These are phyloP conservation scores for Lodderomyces orthopsilosis DNA, from an alignment of 1,139 yeast species.

Conservation along the genomic window DNA sequence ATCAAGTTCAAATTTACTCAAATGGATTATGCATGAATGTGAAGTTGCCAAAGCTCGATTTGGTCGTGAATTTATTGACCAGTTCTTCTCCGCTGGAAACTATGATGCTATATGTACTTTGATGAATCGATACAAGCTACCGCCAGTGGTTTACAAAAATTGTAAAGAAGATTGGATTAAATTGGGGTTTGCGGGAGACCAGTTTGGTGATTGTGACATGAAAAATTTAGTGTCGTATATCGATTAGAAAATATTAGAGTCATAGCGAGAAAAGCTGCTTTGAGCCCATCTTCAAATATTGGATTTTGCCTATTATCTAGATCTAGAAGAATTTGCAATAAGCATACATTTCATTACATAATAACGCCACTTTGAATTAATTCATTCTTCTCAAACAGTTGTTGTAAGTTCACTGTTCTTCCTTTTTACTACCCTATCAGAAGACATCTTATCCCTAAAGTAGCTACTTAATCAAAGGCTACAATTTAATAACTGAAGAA, in stretches of 20 bases:
- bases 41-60: slow-evolving; percentile 38
- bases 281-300: too few species aligned
- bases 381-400: too few species aligned
- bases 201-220: slow-evolving; percentile 23
- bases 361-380: too few species aligned
- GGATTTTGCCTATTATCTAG: too few species aligned
- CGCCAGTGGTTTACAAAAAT: slow-evolving; percentile 31
- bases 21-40: slow-evolving; percentile 55
- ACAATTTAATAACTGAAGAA: too few species aligned
- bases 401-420: too few species aligned
- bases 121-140: slow-evolving; percentile 22
- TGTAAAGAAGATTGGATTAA: slow-evolving; percentile 35
- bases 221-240: slow-evolving; percentile 26
- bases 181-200: slow-evolving; percentile 35
- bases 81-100: slow-evolving; percentile 20
- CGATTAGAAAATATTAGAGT: slow-evolving; percentile 29
- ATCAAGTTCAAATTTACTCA: slow-evolving; percentile 42
- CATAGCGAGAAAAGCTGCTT: too few species aligned
- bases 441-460: too few species aligned
- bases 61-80: slow-evolving; percentile 32
- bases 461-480: too few species aligned
- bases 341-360: too few species aligned
- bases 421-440: too few species aligned
- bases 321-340: too few species aligned
- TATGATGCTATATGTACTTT: slow-evolving; percentile 24